Base-by-base conservation (phyloP, 495 filamentous ascomycete genomes). In the Penicillium canescens region DNA sequence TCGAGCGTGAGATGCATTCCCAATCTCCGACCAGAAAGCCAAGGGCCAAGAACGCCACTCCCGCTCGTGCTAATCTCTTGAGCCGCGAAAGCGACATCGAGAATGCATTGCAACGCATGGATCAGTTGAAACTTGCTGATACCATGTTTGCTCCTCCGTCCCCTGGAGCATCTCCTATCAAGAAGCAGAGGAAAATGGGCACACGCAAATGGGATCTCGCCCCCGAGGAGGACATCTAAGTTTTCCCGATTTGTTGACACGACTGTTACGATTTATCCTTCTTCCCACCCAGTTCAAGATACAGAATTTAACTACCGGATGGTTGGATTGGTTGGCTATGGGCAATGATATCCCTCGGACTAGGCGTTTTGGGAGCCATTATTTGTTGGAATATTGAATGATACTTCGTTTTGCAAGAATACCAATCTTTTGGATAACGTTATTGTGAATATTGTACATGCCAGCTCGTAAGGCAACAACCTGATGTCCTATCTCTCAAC, bases 121-220 rank as follows among this genome's bases (percentile, higher is more conserved):
- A 76, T 50, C 66, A 75, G 12, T 44, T 77, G 20, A 74, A 73
- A 49, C 60, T 77, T n/a, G 64, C 70, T 0, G 74, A 76, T 42
- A 66, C 51, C 54, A 71, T 75, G 63, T 72, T 72, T 53, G 59
- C 66, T 3, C 61, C 61, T n/a, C 45, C 63, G 6, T 52, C 65
- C 11, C 56, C 62, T 9, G 52, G 52, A 3, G 46, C 66, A 11
- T 67, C 75, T 3, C 68, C 72, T 1, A 64, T 55, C n/a, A 72
- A 78, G 64, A 82, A 78, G 52, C 67, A 69, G 23, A 71, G 75
- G 53, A 82, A 83, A 61, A 70, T 85, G 63, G 75, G 75, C 5
- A 74, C 77, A 2, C 67, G 80, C 51, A 83, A 80, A 58, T 83
- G 77, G 74, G 82, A 84, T 60, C 57, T 84, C 57, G 77, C 68